Base-by-base conservation (phyloP, 768 basidiomycete species). In the Tricholoma saponaceum region DNA sequence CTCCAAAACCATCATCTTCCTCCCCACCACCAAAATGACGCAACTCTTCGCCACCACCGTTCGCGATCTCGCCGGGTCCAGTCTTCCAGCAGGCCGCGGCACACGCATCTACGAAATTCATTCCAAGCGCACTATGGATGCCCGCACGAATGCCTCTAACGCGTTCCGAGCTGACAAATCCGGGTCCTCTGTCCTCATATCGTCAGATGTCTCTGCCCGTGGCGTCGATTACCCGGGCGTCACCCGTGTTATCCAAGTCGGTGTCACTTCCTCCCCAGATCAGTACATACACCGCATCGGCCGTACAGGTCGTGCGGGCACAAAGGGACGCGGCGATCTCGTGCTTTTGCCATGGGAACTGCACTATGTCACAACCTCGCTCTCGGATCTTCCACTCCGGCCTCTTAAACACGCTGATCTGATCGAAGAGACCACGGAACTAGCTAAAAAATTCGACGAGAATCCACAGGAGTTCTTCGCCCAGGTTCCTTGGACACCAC, bases 161-260 rank as follows among this genome's bases (percentile, higher is more conserved):
- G 52, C 61, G 10, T 95, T 92, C 79, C 76, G 86, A 56, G n/a
- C 59, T 1, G 83, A 87, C 60, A 76, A 61, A 16, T 67, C 72
- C 1, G 76, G 77, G 4, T 80, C 85, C 0, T 75, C 82, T 2
- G 75, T 97, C 28, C 81, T 96, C 52, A 77, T 97, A 62, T 89
- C 86, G 3, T 94, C 92, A 1, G 94, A 96, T 62, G 86, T 96
- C 5, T 94, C 91, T 26, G 92, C 92, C 20, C 83, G 92, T 57
- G 92, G 92, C 14, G 82, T 95, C 46, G 92, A 96, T 69, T 96
- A 95, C 68, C 92, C 92, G 7, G 84, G 83, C 18, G 90, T 95
- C 20, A 92, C 91, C 0, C 85, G 94, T 37, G 89, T 95, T 59
- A 89, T 98, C 61, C 97, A 98, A 69, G 77, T 99, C 52, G 95